Evolutionary conservation across 345 rosid genomes (phyloP).

Genomic region (Atalantia buxifolia): DNA sequence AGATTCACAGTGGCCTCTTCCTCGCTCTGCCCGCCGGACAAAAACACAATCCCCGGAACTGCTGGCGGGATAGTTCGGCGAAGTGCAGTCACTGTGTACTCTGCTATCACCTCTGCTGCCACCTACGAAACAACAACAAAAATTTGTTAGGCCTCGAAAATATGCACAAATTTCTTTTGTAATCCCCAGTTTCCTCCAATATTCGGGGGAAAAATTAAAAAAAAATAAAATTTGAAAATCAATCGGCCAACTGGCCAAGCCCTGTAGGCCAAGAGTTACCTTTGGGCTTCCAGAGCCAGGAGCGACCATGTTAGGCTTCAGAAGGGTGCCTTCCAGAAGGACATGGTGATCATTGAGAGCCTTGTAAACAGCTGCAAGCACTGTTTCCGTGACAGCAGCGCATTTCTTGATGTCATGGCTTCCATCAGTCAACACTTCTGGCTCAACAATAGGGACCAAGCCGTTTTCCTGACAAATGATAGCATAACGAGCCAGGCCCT

Average conservation of each 20-base stretch:
- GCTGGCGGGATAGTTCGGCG: conserved; percentile 87
- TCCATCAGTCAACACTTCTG: conserved; percentile 87
- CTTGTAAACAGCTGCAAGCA: conserved; percentile 87
- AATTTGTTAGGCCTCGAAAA: background rate
- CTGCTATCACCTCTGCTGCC: conserved; percentile 65
- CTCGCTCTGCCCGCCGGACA: conserved; percentile 91
- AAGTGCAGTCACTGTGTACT: conserved; percentile 68
- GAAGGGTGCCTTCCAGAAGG: conserved; percentile 91
- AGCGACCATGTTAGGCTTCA: conserved; percentile 97
- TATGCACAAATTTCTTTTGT: no score
- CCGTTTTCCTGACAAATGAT: conserved; percentile 95
- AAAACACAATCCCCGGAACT: conserved; percentile 83
- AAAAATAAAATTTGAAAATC: no score
- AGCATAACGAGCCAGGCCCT: conserved; percentile 92
- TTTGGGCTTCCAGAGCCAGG: conserved; percentile 87
- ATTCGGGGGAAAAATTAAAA: background rate
- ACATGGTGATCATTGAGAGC: conserved; percentile 94
- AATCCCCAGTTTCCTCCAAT: no score
- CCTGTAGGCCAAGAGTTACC: conserved; percentile 31
- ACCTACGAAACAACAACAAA: conserved; percentile 29
- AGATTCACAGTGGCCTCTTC: conserved; percentile 80
- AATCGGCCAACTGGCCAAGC: no score
- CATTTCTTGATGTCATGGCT: conserved; percentile 75
- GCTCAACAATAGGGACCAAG: conserved; percentile 89
- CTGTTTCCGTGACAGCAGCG: conserved; percentile 79